These are phyloP conservation scores for Zangia roseola DNA, from an alignment of 768 basidiomycete genomes.

Conservation along the genomic window DNA sequence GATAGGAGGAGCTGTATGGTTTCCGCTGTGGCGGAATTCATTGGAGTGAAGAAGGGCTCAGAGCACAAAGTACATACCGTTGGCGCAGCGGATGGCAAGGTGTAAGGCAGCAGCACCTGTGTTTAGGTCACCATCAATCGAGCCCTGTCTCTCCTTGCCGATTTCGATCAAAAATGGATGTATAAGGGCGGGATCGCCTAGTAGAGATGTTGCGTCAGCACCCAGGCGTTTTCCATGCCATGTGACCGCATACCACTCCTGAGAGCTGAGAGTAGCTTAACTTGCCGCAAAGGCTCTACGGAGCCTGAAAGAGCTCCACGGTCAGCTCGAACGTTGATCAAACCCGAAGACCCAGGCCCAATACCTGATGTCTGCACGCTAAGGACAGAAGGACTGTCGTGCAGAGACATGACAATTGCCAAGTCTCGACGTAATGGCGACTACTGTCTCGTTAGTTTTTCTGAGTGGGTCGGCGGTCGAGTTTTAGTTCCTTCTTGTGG, in stretches of 20 bases:
- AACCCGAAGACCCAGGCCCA: not conserved
- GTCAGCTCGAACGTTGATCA: constrained; percentile 4
- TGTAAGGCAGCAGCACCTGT: constrained; percentile 76
- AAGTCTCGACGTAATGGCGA: not conserved
- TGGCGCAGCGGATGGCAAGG: constrained; percentile 79
- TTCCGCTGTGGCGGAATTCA: constrained; percentile 42
- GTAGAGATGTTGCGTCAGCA: constrained; percentile 22
- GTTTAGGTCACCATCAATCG: constrained; percentile 50
- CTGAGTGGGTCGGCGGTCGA: not conserved
- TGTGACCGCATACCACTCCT: constrained; percentile 48
- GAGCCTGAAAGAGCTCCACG: constrained; percentile 12
- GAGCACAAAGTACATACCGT: constrained; percentile 46
- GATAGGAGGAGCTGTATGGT: constrained; percentile 68
- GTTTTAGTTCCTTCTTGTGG: not conserved
- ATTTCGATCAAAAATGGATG: constrained; percentile 81
- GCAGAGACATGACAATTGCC: constrained; percentile 27
- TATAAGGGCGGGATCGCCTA: constrained; percentile 77
- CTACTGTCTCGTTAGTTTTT: not conserved
- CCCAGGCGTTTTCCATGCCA: not conserved
- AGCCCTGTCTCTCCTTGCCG: constrained; percentile 57
- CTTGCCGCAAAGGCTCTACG: constrained; percentile 55
- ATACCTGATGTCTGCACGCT: constrained; percentile 21
- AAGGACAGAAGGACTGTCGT: constrained; percentile 14
- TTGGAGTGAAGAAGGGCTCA: not conserved
- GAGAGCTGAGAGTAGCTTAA: constrained; percentile 62